These are phyloP conservation scores for Kuraishia piskuri DNA, from an alignment of 805 yeast genomes.

Conservation along the genomic window DNA sequence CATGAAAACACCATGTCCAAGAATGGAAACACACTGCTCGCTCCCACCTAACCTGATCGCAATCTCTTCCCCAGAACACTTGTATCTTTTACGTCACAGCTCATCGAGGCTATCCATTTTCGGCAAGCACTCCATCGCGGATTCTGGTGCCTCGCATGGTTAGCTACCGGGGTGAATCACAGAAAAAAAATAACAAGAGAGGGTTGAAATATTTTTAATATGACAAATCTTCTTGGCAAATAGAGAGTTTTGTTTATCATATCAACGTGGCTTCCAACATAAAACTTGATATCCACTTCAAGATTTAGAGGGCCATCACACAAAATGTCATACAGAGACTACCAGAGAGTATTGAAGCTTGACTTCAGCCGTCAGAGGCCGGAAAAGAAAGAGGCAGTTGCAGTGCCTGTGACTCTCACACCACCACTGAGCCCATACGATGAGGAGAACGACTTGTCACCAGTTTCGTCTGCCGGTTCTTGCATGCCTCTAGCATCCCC, in stretches of 20 bases:
- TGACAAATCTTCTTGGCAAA: not conserved
- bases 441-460: not conserved
- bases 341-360: constrained; percentile 22
- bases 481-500: not conserved
- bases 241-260: too few species aligned
- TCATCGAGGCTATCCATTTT: not conserved
- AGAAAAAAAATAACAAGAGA: too few species aligned
- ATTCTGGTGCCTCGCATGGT: not conserved
- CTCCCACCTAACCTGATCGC: not conserved
- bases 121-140: not conserved
- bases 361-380: not conserved
- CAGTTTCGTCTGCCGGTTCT: not conserved
- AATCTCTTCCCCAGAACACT: not conserved
- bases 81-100: not conserved
- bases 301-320: not conserved
- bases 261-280: too few species aligned
- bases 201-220: not conserved
- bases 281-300: too few species aligned
- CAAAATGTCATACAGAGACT: constrained; percentile 18
- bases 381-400: not conserved
- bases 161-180: not conserved
- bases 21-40: not conserved
- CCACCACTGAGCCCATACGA: not conserved
- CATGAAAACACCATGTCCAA: not conserved
- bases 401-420: not conserved